These are phyloP conservation scores for Sambucus nigra DNA, from an alignment of 129 eudicot species.

Conservation along the genomic window DNA sequence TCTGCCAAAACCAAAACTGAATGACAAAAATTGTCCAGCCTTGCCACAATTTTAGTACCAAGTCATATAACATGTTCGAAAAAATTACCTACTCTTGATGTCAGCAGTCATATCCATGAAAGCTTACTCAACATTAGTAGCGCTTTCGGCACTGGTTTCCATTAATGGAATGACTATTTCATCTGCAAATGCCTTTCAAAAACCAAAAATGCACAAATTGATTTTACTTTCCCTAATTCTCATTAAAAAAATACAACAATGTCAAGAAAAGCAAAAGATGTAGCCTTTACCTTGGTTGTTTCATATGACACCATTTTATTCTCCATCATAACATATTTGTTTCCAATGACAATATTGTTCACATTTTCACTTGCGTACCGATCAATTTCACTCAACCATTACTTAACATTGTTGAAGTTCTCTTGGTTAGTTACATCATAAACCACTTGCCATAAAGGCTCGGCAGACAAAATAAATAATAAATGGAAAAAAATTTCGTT, in stretches of 20 bases:
- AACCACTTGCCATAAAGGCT: constrained; percentile 56
- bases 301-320: constrained; percentile 67
- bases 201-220: constrained; percentile 3
- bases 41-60: not conserved
- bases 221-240: constrained; percentile 10
- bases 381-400: constrained; percentile 81
- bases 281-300: constrained; percentile 56
- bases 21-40: constrained; percentile 21
- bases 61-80: not conserved
- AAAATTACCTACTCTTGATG: constrained; percentile 64
- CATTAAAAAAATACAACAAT: not conserved
- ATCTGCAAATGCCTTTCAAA: constrained; percentile 67
- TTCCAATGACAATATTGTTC: constrained; percentile 81
- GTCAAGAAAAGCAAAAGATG: not conserved
- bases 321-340: constrained; percentile 57
- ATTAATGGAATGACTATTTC: constrained; percentile 77
- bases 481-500: not conserved
- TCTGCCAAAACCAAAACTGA: not conserved
- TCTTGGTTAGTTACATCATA: constrained; percentile 79
- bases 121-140: constrained; percentile 79
- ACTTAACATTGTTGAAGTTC: constrained; percentile 80
- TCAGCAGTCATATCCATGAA: constrained; percentile 86
- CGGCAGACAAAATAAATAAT: constrained; percentile 4
- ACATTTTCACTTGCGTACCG: constrained; percentile 80
- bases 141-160: constrained; percentile 87